Base-by-base conservation (phyloP, 768 basidiomycete genomes). In the Rhodotorula graminis region DNA sequence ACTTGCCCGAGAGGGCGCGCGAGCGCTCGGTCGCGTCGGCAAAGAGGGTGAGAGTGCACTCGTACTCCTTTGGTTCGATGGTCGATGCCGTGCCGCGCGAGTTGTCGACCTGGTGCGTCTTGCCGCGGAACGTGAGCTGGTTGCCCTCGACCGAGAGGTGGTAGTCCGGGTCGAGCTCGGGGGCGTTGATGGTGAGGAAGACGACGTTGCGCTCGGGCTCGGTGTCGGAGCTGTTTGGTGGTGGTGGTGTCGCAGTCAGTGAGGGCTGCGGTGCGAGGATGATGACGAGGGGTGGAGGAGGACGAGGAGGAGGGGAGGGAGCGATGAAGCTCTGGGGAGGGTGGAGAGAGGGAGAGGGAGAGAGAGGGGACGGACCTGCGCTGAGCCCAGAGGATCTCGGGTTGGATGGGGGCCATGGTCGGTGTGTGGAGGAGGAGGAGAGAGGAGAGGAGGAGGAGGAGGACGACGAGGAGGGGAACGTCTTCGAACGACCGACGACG, bases 301-400 rank as follows among this genome's bases (percentile, higher is more conserved):
- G 37, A 44, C 29, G 93, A 93, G 60, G 50, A 25, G 64, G 23
- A 4, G 37, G 9, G 5, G 37, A 37, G 37, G 37, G 37, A 37
- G 37, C 37, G 37, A 37, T 37, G 37, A 37, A 37, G 5, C 37
- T 37, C 29, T 7, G 21, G 60, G 12, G 50, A 33, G 42, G 5
- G 29, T 19, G 18, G 12, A 16, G 21, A 33, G 31, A 25, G 44
- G 47, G 46, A 19, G 37, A 40, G 47, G n/a, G 21, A 46, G 44
- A 2, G 33, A 15, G 44, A 2, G 33, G 15, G 85, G 19, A 84
- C 78, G 25, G 81, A 85, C 53, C 89, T 91, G 77, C 95, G 88
- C 82, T 98, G 94, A 59, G 95, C 94, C 93, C 94, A 98, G 4
- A 93, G 85, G 49, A 95, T 84, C 82, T 96, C 93, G 50, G 94